Conservation (phyloP, 1,284 basidiomycete species). For the Papiliotrema fonsecae region DNA sequence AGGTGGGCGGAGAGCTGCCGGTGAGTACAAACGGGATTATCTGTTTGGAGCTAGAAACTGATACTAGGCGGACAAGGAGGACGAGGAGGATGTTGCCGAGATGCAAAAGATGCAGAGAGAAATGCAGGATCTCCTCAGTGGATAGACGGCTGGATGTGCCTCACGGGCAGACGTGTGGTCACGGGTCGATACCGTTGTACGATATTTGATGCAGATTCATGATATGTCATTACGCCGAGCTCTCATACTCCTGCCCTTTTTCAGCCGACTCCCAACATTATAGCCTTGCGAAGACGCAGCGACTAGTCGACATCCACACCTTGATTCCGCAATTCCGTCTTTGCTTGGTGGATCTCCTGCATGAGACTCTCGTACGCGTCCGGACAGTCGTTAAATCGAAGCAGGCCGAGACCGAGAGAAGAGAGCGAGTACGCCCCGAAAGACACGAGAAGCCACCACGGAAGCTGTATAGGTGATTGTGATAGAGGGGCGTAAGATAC, state of each 20-base stretch:
- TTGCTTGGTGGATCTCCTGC: constrained; percentile 60
- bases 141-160: constrained; percentile 50
- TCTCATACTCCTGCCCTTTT: not conserved
- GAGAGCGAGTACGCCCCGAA: constrained; percentile 70
- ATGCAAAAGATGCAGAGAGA: constrained; percentile 84
- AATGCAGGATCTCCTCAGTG: constrained; percentile 75
- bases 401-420: constrained; percentile 65
- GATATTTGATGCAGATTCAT: not conserved
- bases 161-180: not conserved
- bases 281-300: too few species aligned
- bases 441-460: constrained; percentile 70
- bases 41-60: not conserved
- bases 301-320: constrained; percentile 63
- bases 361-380: constrained; percentile 69
- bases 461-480: too few species aligned
- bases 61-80: constrained; percentile 31
- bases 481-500: not conserved
- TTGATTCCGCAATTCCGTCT: constrained; percentile 61
- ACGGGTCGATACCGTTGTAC: not conserved
- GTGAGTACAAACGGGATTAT: constrained; percentile 53
- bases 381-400: constrained; percentile 66
- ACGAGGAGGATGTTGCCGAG: constrained; percentile 74
- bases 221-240: not conserved
- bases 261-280: not conserved
- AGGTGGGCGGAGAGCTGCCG: constrained; percentile 68